Evolutionary conservation across 1,139 yeast species (phyloP).

Genomic region (Candida sp.): DNA sequence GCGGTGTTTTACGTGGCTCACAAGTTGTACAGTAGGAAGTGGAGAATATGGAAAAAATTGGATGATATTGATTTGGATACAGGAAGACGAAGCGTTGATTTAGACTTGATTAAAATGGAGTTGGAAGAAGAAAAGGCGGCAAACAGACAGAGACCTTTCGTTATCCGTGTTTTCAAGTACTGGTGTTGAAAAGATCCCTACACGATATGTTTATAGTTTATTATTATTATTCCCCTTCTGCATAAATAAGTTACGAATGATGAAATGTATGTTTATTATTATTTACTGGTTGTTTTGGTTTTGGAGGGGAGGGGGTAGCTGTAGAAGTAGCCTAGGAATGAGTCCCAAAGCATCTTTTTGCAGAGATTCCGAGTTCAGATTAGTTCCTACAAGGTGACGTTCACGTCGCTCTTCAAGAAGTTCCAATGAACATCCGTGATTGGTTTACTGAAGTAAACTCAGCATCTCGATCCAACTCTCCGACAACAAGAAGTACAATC

Average conservation of each 20-base stretch:
- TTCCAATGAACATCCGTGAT: no score
- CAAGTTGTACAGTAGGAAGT: slow-evolving; percentile 34
- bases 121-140: slow-evolving; percentile 13
- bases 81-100: slow-evolving; percentile 34
- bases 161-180: slow-evolving; percentile 34
- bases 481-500: no score
- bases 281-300: background rate
- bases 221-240: background rate
- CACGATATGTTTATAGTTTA: background rate
- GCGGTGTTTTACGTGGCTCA: slow-evolving; percentile 37
- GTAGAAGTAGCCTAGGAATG: no score
- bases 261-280: background rate
- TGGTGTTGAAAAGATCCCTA: slow-evolving; percentile 40
- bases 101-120: slow-evolving; percentile 15
- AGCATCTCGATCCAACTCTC: no score
- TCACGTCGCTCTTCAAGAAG: no score
- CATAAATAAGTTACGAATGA: background rate
- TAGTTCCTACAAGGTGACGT: no score
- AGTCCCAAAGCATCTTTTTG: no score
- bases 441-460: no score
- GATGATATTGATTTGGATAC: slow-evolving; percentile 37
- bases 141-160: slow-evolving; percentile 18
- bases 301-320: background rate
- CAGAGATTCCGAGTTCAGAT: no score
- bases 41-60: slow-evolving; percentile 31